A percentile compares a stretch with the other conserved stretches of the same genome.
Conservation (phyloP, 257 asterid genomes). For the Anisodus acutangulus region DNA sequence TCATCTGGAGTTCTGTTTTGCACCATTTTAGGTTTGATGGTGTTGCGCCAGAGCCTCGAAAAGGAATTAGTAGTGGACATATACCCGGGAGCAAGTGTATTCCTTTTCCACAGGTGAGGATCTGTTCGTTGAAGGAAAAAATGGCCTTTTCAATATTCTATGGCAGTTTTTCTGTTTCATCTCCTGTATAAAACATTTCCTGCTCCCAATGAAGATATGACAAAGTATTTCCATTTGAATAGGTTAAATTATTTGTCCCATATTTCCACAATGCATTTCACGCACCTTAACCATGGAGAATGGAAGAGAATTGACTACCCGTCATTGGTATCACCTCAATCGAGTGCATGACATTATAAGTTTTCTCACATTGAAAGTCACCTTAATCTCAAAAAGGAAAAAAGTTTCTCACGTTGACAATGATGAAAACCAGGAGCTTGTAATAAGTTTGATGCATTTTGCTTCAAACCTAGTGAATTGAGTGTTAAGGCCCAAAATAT, state of each 20-base stretch:
- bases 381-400: too few relatives aligned
- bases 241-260: not conserved
- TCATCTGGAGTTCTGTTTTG: constrained; percentile 5
- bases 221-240: not conserved
- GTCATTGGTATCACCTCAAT: not conserved
- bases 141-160: not conserved
- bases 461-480: constrained; percentile 15
- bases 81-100: constrained; percentile 91
- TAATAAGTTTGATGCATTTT: not conserved
- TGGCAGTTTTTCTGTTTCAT: constrained; percentile 3
- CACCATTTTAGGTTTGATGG: constrained; percentile 74
- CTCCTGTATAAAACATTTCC: not conserved
- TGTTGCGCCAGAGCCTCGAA: constrained; percentile 96
- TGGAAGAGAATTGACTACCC: not conserved
- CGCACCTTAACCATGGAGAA: not conserved
- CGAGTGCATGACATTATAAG: not conserved
- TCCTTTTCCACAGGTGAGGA: constrained; percentile 84
- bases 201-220: constrained; percentile 5
- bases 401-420: not conserved
- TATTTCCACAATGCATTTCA: not conserved
- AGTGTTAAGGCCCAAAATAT: not conserved
- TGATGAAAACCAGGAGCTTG: constrained; percentile 4
- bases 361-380: not conserved
- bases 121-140: constrained; percentile 11
- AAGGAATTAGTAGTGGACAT: constrained; percentile 89